Conservation (phyloP, 306 rosid genomes). For the Sicyos edulis region DNA sequence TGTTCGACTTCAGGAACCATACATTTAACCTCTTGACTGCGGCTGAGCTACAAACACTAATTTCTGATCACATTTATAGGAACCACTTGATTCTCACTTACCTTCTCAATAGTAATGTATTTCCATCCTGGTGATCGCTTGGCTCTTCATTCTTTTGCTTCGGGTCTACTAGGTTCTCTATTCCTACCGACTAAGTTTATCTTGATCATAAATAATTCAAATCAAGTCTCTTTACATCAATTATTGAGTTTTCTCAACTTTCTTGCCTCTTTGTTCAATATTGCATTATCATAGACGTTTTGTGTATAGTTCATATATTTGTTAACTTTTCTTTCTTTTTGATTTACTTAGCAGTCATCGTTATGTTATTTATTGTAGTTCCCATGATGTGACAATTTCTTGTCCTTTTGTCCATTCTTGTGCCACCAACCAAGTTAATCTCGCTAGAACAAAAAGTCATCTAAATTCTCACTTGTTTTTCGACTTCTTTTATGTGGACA, state of each 20-base stretch:
- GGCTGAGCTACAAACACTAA: too few species aligned
- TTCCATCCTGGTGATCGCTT: too few species aligned
- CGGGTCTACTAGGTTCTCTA: too few species aligned
- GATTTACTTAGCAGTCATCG: not conserved
- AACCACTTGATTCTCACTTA: too few species aligned
- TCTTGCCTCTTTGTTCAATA: too few species aligned
- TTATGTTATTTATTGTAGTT: not conserved
- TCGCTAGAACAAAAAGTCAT: not conserved
- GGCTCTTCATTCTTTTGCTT: too few species aligned
- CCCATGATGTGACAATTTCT: not conserved
- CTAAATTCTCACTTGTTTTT: not conserved
- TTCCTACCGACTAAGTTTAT: too few species aligned
- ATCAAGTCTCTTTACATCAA: too few species aligned
- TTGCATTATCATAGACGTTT: not conserved
- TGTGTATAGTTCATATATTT: not conserved
- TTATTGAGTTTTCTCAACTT: not conserved
- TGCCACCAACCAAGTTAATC: not conserved
- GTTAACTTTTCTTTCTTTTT: not conserved
- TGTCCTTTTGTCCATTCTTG: not conserved
- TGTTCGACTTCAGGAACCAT: too few species aligned
- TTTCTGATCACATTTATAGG: too few species aligned
- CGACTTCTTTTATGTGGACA: not conserved
- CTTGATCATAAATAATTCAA: not conserved
- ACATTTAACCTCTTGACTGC: too few species aligned
- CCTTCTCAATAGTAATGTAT: too few species aligned